Percentiles rank a stretch among this genome's conserved stretches.
These are phyloP conservation scores for Syzygium aqueum DNA, from an alignment of 345 rosid species.

Conservation along the genomic window DNA sequence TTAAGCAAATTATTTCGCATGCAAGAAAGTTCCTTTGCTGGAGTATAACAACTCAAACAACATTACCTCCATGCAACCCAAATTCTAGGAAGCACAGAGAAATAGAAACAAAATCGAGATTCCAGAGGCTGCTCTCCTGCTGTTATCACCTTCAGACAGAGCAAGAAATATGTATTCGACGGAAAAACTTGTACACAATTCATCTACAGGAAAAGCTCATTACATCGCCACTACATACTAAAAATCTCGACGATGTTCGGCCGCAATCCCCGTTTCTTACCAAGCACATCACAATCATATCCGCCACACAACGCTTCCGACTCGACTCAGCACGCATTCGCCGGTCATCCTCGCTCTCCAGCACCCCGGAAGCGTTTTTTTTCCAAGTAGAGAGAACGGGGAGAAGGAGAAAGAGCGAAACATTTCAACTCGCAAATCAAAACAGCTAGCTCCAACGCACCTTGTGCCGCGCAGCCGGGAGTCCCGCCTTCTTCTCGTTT, in stretches of 20 bases:
- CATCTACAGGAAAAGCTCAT: neutral
- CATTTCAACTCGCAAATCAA: neutral
- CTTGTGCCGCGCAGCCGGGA: neutral
- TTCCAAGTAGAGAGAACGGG: neutral
- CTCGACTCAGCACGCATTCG: neutral
- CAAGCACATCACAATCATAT: neutral
- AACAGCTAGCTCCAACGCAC: neutral
- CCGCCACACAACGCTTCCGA: neutral
- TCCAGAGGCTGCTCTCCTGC: neutral
- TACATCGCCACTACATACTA: neutral
- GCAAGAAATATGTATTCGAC: neutral
- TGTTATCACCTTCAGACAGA: neutral
- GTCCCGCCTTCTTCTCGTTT: neutral
- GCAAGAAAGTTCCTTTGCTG: neutral
- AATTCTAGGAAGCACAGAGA: neutral
- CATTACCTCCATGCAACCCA: neutral
- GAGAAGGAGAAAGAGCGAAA: neutral
- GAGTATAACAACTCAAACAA: neutral
- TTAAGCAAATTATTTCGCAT: neutral
- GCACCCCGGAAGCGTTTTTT: neutral
- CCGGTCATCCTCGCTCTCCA: neutral
- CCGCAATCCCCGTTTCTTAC: neutral
- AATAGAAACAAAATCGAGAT: neutral
- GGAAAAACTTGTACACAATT: neutral
- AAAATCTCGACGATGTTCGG: neutral